These are phyloP conservation scores for Aspergillus spinulosporus DNA, from an alignment of 2,329 filamentous ascomycete species.

Conservation along the genomic window DNA sequence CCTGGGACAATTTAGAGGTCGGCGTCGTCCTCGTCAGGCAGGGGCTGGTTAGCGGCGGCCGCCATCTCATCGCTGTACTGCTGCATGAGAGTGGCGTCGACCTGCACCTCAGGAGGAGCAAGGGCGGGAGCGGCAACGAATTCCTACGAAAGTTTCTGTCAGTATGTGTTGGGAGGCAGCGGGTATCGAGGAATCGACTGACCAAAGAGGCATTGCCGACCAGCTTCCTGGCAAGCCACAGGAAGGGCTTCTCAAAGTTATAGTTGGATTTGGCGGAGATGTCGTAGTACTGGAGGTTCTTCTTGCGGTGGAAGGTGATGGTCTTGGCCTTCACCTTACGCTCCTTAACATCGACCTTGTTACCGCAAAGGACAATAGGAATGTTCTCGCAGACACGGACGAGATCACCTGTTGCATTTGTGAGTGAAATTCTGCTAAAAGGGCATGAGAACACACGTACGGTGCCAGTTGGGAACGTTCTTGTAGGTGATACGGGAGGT, in stretches of 20 bases:
- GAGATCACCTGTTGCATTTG: conserved; percentile 70
- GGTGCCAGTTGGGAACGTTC: conserved; percentile 99
- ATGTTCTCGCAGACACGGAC: conserved; percentile 99
- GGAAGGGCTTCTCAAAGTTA: conserved; percentile 99
- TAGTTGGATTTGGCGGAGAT: conserved; percentile 99
- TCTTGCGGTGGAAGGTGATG: conserved; percentile 99
- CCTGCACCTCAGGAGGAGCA: conserved; percentile 85
- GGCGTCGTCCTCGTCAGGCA: conserved; percentile 91
- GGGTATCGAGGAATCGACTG: conserved; percentile 43
- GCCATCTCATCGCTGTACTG: conserved; percentile 89
- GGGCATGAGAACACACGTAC: conserved; percentile 59
- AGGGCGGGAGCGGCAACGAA: conserved; percentile 95
- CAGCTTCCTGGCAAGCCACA: conserved; percentile 98
- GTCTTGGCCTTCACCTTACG: conserved; percentile 99
- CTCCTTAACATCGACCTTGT: conserved; percentile 99
- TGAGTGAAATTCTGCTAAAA: conserved; percentile 10
- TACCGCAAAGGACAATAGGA: conserved; percentile 94
- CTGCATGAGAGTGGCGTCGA: conserved; percentile 79
- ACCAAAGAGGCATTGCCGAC: conserved; percentile 88
- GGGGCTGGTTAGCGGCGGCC: conserved; percentile 74
- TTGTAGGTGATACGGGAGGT: conserved; percentile 99
- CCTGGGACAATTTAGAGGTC: conserved; percentile 45
- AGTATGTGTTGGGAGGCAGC: conserved; percentile 18
- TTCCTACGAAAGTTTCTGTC: conserved; percentile 60
- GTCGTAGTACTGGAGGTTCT: conserved; percentile 99